Conservation (phyloP, 441 rosid genomes). For the Erodium moschatum region DNA sequence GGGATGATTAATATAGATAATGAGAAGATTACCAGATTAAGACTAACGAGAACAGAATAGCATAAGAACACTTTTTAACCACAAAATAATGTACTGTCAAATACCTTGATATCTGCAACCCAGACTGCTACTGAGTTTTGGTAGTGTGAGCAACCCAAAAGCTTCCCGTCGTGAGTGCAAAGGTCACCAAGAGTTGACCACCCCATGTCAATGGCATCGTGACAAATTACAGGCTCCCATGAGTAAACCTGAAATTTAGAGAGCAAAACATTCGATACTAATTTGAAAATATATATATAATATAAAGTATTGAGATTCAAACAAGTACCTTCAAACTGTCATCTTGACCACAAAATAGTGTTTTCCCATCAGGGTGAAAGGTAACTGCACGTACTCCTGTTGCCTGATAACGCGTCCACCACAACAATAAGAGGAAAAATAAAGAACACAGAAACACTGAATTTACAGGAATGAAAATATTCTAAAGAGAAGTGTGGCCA, state of each 20-base stretch:
- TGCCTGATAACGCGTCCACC: conserved; percentile 36
- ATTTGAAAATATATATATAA: conserved; percentile 10
- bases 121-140: conserved; percentile 73
- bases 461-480: too few species aligned
- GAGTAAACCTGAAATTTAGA: conserved; percentile 64
- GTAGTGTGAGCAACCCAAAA: conserved; percentile 79
- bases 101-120: conserved; percentile 72
- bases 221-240: conserved; percentile 92
- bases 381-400: conserved; percentile 57
- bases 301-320: conserved; percentile 14
- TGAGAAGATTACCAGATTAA: not conserved
- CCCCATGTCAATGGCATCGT: conserved; percentile 68
- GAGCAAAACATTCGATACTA: conserved; percentile 15
- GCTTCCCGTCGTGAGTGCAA: conserved; percentile 69
- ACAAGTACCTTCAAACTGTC: conserved; percentile 71
- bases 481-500: too few species aligned
- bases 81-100: not conserved
- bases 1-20: conserved; percentile 4
- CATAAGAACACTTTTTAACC: conserved; percentile 5
- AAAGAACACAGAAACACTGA: too few species aligned
- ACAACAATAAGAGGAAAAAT: too few species aligned
- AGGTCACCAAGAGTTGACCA: conserved; percentile 90
- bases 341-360: conserved; percentile 81
- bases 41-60: conserved; percentile 3
- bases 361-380: conserved; percentile 87